Evolutionary conservation across 2,329 filamentous ascomycete species (phyloP).

Genomic region (Penicillium sp.): DNA sequence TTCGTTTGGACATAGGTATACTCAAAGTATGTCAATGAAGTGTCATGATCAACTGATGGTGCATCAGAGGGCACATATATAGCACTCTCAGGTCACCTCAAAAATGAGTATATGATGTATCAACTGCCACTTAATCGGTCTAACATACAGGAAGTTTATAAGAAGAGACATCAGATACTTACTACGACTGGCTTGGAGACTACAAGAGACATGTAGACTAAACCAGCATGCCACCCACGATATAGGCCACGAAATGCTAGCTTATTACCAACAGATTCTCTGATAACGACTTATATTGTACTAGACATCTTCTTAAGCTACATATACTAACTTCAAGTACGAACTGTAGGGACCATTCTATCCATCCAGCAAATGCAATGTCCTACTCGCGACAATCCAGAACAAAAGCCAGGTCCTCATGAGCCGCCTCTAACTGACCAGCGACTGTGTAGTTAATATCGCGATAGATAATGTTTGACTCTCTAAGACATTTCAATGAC

Average conservation of each 20-base stretch:
- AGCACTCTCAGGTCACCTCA: not conserved
- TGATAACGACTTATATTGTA: not conserved
- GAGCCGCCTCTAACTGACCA: not conserved
- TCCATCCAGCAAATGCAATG: not conserved
- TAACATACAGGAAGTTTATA: not conserved
- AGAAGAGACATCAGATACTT: not conserved
- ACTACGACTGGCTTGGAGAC: not conserved
- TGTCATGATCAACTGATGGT: not conserved
- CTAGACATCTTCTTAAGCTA: not conserved
- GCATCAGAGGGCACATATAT: not conserved
- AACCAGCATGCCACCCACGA: not conserved
- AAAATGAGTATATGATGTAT: not conserved
- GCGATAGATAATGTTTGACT: not conserved
- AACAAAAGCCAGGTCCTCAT: not conserved
- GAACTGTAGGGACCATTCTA: not conserved
- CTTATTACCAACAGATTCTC: not conserved
- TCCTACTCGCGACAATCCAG: not conserved
- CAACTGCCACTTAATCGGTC: not conserved
- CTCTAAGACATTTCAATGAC: not conserved
- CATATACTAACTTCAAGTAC: not conserved
- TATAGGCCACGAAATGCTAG: not conserved
- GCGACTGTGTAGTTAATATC: not conserved
- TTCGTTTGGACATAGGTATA: not conserved
- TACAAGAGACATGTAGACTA: not conserved
- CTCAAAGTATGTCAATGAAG: not conserved